Base-by-base conservation (phyloP, 352 stramenopile genomes). In the Thraustochytrium sp. region DNA sequence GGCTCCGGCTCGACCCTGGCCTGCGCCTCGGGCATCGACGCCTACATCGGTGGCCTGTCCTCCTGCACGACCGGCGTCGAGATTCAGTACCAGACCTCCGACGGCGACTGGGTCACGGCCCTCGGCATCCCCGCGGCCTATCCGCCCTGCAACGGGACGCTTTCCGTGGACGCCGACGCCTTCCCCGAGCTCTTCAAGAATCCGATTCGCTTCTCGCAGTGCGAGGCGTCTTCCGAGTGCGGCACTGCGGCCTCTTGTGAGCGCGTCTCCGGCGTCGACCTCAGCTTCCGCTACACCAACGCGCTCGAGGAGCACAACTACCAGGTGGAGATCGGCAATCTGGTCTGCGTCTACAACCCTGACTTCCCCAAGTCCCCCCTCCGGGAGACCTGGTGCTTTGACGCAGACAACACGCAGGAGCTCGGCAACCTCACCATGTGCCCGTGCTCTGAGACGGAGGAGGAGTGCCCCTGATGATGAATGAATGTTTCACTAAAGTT, bases 121-220 rank as follows among this genome's bases (percentile, higher is more conserved):
- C 23, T 82, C 34, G 8, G 5, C 26, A 82, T 80, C 9, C 59
- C 59, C 26, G 48, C 34, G 5, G 42, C 53, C 59, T 26, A 18
- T 9, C 72, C 72, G 23, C 72, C 72, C 23, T 80, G 72, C 59
- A 23, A 46, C 36, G 46, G 46, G 8, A 80, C 8, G 31, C 55
- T 80, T 13, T 9, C 8, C 34, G 23, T 80, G 5, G 9, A 29
- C 29, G 34, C 21, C 34, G 72, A 80, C 29, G 26, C 21, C 55
- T 82, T 31, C 59, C 72, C 72, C 34, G 72, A 80, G 59, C 42
- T 80, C 29, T 80, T 80, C 26, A 8, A 34, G 8, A 44, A 80
- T 29, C 72, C 61, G 29, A 29, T 80, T 9, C 55, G 44, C 23
- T 18, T 80, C 34, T 34, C 21, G 29, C 72, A 80, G 37, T 80